A percentile compares a stretch with the other conserved stretches of the same genome.
phyloP scores from a whole-genome alignment of 108 stramenopile species.

The Skeletonema costatum region DNA sequence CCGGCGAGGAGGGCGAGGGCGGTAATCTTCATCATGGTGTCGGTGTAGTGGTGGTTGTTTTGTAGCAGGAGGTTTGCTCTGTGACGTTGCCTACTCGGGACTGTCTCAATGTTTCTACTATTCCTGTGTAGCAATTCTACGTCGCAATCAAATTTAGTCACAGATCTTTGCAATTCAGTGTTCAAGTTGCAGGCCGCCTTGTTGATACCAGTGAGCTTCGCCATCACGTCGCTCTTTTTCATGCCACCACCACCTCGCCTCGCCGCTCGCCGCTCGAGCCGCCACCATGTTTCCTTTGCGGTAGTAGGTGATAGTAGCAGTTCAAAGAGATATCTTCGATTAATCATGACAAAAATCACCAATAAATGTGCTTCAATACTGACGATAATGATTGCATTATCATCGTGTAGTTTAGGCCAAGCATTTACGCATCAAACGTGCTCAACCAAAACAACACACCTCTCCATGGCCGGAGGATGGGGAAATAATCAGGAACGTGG shows the following conservation, averaged over 20 bases:
- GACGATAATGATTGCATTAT: not conserved
- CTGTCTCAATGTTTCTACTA: not conserved
- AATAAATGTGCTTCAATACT: not conserved
- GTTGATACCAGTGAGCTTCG: not conserved
- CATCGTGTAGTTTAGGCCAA: not conserved
- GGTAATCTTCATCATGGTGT: conserved; percentile 69
- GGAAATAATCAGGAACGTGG: conserved; percentile 47
- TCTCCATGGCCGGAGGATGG: conserved; percentile 38
- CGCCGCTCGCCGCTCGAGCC: no score
- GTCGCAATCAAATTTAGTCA: not conserved
- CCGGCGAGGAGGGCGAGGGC: conserved; percentile 64
- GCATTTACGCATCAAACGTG: not conserved
- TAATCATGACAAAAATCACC: not conserved
- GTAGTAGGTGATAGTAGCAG: not conserved
- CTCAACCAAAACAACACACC: not conserved
- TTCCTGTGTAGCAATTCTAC: not conserved
- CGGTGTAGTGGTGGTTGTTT: not conserved
- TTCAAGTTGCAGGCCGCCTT: not conserved
- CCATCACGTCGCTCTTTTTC: not conserved
- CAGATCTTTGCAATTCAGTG: not conserved
- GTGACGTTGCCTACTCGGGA: not conserved
- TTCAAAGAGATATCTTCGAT: not conserved
- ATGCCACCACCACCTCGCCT: not conserved
- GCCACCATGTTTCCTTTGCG: not conserved
- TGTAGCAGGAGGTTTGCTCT: not conserved